Evolutionary conservation across 2,329 filamentous ascomycete genomes (phyloP).

Genomic region (Claviceps sp.): DNA sequence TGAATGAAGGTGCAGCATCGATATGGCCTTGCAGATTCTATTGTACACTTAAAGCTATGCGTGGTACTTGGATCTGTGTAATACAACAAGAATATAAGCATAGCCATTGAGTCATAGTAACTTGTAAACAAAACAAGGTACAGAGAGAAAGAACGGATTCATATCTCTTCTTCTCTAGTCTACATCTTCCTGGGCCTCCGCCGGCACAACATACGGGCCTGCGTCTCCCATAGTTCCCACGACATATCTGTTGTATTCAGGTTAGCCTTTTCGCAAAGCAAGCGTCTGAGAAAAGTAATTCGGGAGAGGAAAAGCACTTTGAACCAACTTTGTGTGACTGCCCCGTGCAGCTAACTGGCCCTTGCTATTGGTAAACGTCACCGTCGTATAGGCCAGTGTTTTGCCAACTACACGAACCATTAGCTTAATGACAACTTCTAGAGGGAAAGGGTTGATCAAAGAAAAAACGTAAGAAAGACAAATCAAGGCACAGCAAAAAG

Average conservation of each 20-base stretch:
- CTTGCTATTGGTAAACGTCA: conserved; percentile 44
- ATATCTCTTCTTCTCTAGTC: conserved; percentile 12
- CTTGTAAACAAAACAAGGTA: too few species aligned
- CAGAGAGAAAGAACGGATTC: too few species aligned
- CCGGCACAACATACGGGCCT: conserved; percentile 24
- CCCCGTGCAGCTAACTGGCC: conserved; percentile 48
- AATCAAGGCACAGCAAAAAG: background rate
- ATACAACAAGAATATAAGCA: too few species aligned
- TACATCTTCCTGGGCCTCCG: conserved; percentile 20
- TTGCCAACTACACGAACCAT: conserved; percentile 38
- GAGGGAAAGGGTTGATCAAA: background rate
- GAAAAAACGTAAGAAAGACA: background rate
- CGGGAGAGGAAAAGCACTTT: conserved; percentile 8
- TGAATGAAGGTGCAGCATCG: too few species aligned
- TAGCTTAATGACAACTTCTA: too few species aligned
- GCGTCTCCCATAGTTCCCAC: conserved; percentile 22
- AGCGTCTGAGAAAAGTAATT: background rate
- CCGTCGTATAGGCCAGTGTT: conserved; percentile 46
- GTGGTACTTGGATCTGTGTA: too few species aligned
- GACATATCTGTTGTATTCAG: conserved; percentile 24
- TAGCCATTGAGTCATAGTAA: too few species aligned
- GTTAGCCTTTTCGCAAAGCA: too few species aligned
- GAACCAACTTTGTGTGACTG: conserved; percentile 50
- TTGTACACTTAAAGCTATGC: too few species aligned
- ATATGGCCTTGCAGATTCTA: too few species aligned